Evolutionary conservation across 495 filamentous ascomycete species (phyloP).

Genomic region (Chlorociboria aeruginascens): DNA sequence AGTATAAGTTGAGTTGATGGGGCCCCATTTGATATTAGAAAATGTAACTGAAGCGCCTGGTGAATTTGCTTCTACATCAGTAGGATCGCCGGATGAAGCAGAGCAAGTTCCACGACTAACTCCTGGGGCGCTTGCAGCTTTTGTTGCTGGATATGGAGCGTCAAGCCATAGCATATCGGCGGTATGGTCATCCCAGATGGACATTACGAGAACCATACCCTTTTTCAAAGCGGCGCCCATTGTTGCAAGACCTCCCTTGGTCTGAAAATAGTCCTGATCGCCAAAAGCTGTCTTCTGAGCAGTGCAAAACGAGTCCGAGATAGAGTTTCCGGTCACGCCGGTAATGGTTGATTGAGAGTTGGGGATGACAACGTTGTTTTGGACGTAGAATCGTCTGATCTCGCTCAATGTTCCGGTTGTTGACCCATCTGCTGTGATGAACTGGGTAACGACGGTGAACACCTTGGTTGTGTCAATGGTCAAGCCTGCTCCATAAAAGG

Average conservation of each 20-base stretch:
- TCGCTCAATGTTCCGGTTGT: slow-evolving; percentile 39
- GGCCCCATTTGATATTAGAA: slow-evolving; percentile 58
- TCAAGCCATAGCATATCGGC: slow-evolving; percentile 78
- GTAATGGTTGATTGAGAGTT: slow-evolving; percentile 34
- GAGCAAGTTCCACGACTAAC: slow-evolving; percentile 59
- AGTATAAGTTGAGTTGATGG: slow-evolving; percentile 43
- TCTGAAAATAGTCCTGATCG: slow-evolving; percentile 39
- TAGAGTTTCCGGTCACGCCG: slow-evolving; percentile 41
- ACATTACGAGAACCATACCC: slow-evolving; percentile 58
- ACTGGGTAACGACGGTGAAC: slow-evolving; percentile 61
- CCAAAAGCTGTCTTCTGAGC: slow-evolving; percentile 48
- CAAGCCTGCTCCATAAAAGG: slow-evolving; percentile 43
- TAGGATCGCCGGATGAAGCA: slow-evolving; percentile 45
- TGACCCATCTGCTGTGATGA: slow-evolving; percentile 40
- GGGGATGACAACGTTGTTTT: slow-evolving; percentile 43
- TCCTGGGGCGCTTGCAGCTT: slow-evolving; percentile 42
- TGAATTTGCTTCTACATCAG: slow-evolving; percentile 41
- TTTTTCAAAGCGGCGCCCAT: slow-evolving; percentile 41
- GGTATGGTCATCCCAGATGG: slow-evolving; percentile 60
- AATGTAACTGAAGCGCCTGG: slow-evolving; percentile 47
- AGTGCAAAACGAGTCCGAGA: slow-evolving; percentile 45
- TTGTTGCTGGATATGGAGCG: slow-evolving; percentile 53
- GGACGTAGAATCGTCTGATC: slow-evolving; percentile 55
- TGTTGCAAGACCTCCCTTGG: slow-evolving; percentile 41
- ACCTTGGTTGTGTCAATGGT: slow-evolving; percentile 47